phyloP scores from a whole-genome alignment of 306 rosid species.

The Castanea crenata region DNA sequence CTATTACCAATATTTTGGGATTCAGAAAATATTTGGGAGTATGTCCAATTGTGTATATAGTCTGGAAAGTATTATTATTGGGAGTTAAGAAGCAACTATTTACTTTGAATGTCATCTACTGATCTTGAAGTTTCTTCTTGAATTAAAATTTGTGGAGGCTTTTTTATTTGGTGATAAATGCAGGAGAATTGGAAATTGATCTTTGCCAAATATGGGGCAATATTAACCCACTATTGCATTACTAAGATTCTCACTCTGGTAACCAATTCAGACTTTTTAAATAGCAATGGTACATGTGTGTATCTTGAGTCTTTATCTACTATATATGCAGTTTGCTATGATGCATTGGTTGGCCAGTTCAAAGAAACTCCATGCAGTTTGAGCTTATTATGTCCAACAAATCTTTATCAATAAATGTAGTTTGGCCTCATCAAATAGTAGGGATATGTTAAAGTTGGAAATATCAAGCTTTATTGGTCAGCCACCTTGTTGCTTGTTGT shows the following conservation, averaged over 20 bases:
- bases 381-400: background rate
- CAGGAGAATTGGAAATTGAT: slow-evolving; percentile 70
- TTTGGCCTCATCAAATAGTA: too few relatives aligned
- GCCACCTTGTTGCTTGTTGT: background rate
- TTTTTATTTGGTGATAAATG: slow-evolving; percentile 25
- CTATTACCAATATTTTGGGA: background rate
- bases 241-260: slow-evolving; percentile 36
- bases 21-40: background rate
- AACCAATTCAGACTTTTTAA: slow-evolving; percentile 19
- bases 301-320: background rate
- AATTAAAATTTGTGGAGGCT: background rate
- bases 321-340: background rate
- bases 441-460: background rate
- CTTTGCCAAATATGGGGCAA: slow-evolving; percentile 43
- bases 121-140: background rate
- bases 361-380: background rate
- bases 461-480: background rate
- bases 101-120: background rate
- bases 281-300: background rate
- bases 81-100: background rate
- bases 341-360: background rate
- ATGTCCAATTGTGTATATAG: background rate
- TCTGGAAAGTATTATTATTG: too few relatives aligned
- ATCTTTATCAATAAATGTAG: background rate
- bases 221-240: slow-evolving; percentile 45